Evolutionary conservation across 2,329 filamentous ascomycete species (phyloP).

Genomic region (Xylaria sp.): DNA sequence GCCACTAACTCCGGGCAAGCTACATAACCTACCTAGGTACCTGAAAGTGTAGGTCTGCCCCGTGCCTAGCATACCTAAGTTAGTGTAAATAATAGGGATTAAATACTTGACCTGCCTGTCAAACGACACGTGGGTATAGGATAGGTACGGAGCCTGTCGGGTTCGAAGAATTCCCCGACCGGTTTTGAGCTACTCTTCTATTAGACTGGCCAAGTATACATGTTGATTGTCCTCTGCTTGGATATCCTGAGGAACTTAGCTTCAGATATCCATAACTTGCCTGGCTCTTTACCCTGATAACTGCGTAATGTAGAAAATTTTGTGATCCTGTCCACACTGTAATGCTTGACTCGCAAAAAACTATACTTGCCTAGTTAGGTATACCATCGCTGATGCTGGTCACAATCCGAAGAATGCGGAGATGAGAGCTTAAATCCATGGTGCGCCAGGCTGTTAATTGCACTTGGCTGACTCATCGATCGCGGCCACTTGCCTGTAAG

Average conservation of each 20-base stretch:
- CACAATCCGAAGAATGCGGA: conserved; percentile 4
- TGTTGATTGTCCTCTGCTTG: not conserved
- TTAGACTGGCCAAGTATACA: no score
- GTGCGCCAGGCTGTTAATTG: not conserved
- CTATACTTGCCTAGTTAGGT: not conserved
- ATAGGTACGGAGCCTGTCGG: not conserved
- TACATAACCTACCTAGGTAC: not conserved
- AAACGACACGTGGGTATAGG: not conserved
- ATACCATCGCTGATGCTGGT: not conserved
- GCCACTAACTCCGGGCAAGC: conserved; percentile 10
- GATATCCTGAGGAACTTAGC: no score
- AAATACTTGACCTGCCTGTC: not conserved
- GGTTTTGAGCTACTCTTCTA: no score
- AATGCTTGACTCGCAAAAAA: not conserved
- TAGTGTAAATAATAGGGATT: no score
- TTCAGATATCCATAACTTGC: no score
- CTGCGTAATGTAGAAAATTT: no score
- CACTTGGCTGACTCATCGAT: conserved; percentile 7
- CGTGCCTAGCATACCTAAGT: no score
- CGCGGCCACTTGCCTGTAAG: not conserved
- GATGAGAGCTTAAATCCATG: conserved; percentile 14
- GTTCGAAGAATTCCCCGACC: not conserved
- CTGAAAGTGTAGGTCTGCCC: no score
- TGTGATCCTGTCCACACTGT: no score
- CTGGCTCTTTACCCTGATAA: no score